phyloP scores from a whole-genome alignment of 192 early-diverging fungal genomes.

The Coemansia sp. region DNA sequence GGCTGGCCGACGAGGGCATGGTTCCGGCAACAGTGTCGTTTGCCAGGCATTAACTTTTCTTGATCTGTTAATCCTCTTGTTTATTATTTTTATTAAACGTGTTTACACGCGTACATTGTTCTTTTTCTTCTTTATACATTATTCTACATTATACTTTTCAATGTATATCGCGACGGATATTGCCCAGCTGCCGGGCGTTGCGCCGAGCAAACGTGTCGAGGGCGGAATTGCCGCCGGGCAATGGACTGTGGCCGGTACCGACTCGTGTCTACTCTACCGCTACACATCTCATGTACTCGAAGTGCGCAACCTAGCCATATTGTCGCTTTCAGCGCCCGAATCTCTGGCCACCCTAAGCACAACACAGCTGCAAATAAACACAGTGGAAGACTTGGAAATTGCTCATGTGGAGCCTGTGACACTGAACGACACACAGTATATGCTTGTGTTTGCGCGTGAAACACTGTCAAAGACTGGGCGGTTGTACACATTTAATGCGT shows the following conservation, averaged over 20 bases:
- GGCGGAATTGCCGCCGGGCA: conserved; percentile 20
- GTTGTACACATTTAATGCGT: conserved; percentile 39
- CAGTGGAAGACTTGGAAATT: conserved; percentile 31
- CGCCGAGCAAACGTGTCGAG: conserved; percentile 7
- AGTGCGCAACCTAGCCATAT: conserved; percentile 19
- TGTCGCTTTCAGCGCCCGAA: conserved; percentile 16
- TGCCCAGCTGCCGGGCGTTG: conserved; percentile 24
- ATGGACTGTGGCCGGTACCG: background rate
- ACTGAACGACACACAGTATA: conserved; percentile 15
- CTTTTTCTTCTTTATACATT: background rate
- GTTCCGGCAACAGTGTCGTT: conserved; percentile 36
- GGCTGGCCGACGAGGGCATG: conserved; percentile 12
- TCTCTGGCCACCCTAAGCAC: conserved; percentile 41
- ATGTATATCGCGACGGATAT: conserved; percentile 37
- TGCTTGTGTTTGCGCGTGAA: conserved; percentile 39
- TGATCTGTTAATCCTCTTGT: background rate
- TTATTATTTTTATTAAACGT: background rate
- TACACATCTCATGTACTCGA: conserved; percentile 35
- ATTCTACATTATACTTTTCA: background rate
- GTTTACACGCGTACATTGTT: background rate
- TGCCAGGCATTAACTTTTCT: conserved; percentile 17
- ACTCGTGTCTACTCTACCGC: conserved; percentile 28
- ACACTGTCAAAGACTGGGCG: conserved; percentile 6
- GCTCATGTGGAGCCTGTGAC: conserved; percentile 23
- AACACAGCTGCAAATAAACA: conserved; percentile 26